Evolutionary conservation across 352 stramenopile species (phyloP).

Genomic region (Pythium vanterpoolii): DNA sequence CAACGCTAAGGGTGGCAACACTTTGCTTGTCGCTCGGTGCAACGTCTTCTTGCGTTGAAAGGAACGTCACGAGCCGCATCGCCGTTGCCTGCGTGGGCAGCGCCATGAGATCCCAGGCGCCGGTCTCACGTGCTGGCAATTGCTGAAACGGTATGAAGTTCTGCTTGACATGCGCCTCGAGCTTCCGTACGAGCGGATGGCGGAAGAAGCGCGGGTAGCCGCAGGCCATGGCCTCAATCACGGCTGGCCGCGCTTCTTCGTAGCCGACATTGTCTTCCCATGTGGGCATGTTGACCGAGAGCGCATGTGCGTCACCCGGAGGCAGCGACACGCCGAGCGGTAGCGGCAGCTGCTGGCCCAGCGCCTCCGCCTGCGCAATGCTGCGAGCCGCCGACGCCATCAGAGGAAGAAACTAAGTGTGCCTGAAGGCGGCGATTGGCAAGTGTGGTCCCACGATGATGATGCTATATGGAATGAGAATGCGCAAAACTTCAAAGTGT

Average conservation of each 20-base stretch:
- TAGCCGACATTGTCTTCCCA: constrained; percentile 89
- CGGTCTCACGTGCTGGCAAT: constrained; percentile 17
- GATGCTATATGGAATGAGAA: neutral
- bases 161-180: constrained; percentile 39
- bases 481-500: constrained; percentile 8
- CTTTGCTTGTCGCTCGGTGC: neutral
- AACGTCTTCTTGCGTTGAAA: constrained; percentile 32
- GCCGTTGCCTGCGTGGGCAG: constrained; percentile 61
- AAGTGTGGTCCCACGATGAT: neutral
- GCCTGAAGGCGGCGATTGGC: neutral
- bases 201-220: constrained; percentile 94
- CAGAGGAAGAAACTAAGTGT: neutral
- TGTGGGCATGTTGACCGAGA: constrained; percentile 80
- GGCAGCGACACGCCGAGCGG: constrained; percentile 75
- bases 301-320: constrained; percentile 58
- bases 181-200: constrained; percentile 77
- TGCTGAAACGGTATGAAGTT: constrained; percentile 21
- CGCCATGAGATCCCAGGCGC: constrained; percentile 39
- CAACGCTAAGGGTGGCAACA: constrained; percentile 33
- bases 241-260: constrained; percentile 73
- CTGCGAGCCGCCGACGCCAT: constrained; percentile 16
- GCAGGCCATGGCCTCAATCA: constrained; percentile 73
- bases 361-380: constrained; percentile 9
- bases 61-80: constrained; percentile 61
- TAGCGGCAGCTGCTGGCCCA: constrained; percentile 26